These are phyloP conservation scores for Aegilops longissima DNA, from an alignment of 176 grass and related monocot species.

Conservation along the genomic window DNA sequence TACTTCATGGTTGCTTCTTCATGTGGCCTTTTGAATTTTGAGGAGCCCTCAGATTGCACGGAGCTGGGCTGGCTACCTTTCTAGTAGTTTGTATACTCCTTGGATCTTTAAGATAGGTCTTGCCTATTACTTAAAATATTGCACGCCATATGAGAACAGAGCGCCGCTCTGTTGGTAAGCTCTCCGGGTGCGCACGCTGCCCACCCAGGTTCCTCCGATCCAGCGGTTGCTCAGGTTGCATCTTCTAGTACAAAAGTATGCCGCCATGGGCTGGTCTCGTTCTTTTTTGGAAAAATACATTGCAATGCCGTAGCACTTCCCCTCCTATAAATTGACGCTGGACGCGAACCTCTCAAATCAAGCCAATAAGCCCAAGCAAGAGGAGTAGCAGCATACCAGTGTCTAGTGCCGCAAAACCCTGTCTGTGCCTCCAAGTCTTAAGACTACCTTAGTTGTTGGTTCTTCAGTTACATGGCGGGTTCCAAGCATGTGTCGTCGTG, in stretches of 20 bases:
- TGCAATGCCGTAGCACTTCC: neutral
- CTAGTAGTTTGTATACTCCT: neutral
- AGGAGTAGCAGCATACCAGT: neutral
- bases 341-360: neutral
- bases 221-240: too few relatives aligned
- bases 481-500: neutral
- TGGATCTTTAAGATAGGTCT: neutral
- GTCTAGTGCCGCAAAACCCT: neutral
- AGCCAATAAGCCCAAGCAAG: neutral
- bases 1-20: neutral
- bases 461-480: slow-evolving; percentile 27
- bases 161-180: too few relatives aligned
- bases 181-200: too few relatives aligned
- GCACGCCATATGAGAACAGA: neutral
- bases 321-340: slow-evolving; percentile 36
- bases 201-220: too few relatives aligned
- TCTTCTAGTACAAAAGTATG: too few relatives aligned
- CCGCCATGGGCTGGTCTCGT: too few relatives aligned
- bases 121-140: neutral
- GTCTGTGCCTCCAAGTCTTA: neutral
- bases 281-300: too few relatives aligned
- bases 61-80: neutral
- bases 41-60: neutral
- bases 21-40: neutral
- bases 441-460: neutral